Percentiles rank a stretch among this genome's conserved stretches.
phyloP scores from a whole-genome alignment of 2,329 filamentous ascomycete species.

The Eutypella sp. region DNA sequence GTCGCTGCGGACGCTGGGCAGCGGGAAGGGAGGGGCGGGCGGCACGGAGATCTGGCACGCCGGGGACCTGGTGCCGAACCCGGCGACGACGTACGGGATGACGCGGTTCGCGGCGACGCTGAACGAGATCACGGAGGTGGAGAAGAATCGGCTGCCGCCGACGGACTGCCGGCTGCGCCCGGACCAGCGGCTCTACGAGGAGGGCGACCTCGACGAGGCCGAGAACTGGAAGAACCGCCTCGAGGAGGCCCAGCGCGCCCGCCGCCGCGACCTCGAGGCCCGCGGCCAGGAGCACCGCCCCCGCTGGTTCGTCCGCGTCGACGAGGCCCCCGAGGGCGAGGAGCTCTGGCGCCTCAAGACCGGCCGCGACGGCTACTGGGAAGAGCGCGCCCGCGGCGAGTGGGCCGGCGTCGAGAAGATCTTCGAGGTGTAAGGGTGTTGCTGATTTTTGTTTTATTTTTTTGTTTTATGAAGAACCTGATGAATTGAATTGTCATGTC shows the following conservation, averaged over 20 bases:
- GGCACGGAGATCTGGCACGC: conserved; percentile 73
- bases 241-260: conserved; percentile 76
- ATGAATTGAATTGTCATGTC: too few species aligned
- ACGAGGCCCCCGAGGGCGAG: conserved; percentile 53
- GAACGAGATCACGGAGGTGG: conserved; percentile 81
- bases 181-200: conserved; percentile 81
- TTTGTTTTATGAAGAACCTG: too few species aligned
- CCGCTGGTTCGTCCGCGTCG: conserved; percentile 76
- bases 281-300: conserved; percentile 68
- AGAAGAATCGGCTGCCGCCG: conserved; percentile 66
- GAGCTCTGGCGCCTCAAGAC: conserved; percentile 71
- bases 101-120: conserved; percentile 80
- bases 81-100: conserved; percentile 77
- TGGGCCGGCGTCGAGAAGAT: conserved; percentile 26
- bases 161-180: conserved; percentile 83
- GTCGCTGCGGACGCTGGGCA: conserved; percentile 60
- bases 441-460: too few species aligned
- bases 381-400: conserved; percentile 54
- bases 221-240: conserved; percentile 78
- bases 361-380: conserved; percentile 91
- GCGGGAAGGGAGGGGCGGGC: conserved; percentile 48
- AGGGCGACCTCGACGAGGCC: conserved; percentile 75
- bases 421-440: conserved; percentile 18
- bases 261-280: conserved; percentile 72
- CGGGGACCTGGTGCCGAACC: conserved; percentile 72